Conservation (phyloP, 2,329 filamentous ascomycete species). For the Hypoxylon sp. region DNA sequence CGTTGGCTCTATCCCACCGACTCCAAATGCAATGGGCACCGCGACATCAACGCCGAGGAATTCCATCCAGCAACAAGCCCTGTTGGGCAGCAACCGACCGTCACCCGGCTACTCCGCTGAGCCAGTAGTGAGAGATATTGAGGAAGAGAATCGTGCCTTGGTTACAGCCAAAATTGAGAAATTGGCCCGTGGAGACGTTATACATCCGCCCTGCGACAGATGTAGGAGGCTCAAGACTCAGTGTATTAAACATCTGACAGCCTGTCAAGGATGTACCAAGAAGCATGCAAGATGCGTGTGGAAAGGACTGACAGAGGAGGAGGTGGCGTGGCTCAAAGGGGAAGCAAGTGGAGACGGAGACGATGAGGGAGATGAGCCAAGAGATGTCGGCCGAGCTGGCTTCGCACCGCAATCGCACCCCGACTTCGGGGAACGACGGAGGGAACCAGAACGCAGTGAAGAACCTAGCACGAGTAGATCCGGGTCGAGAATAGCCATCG, state of each 20-base stretch:
- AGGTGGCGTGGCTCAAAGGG: conserved; percentile 61
- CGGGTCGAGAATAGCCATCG: conserved; percentile 50
- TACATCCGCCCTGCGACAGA: conserved; percentile 86
- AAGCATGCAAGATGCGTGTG: conserved; percentile 92
- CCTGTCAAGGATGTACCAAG: conserved; percentile 88
- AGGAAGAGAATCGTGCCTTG: conserved; percentile 63
- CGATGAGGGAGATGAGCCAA: conserved; percentile 52
- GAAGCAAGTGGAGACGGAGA: conserved; percentile 51
- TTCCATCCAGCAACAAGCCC: conserved; percentile 50
- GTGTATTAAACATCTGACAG: conserved; percentile 87
- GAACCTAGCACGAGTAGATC: conserved; percentile 43
- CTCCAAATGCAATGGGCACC: conserved; percentile 51
- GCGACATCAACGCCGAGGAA: conserved; percentile 51
- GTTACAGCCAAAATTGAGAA: conserved; percentile 84
- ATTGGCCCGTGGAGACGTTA: conserved; percentile 78
- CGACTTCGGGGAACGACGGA: conserved; percentile 43
- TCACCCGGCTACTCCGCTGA: conserved; percentile 52
- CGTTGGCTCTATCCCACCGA: conserved; percentile 52
- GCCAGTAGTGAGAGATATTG: conserved; percentile 50
- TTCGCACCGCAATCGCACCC: conserved; percentile 47
- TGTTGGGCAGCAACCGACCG: conserved; percentile 50
- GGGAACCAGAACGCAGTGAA: conserved; percentile 47
- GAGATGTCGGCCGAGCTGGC: conserved; percentile 41
- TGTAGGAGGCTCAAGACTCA: conserved; percentile 85
- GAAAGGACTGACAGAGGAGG: conserved; percentile 83